phyloP scores from a whole-genome alignment of 2,329 filamentous ascomycete genomes.

The Trichoderma atroviride region DNA sequence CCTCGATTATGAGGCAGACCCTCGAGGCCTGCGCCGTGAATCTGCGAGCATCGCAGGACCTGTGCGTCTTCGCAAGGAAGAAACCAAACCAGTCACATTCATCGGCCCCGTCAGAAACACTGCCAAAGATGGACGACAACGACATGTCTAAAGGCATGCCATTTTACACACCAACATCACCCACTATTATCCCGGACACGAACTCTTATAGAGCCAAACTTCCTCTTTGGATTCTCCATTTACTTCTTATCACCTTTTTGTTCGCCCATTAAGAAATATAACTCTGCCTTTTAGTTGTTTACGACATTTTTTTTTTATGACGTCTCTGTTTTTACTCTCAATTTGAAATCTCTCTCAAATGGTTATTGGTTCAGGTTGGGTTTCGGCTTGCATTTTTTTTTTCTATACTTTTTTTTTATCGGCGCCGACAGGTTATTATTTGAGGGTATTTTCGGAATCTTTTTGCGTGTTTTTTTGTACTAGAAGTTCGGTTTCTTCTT shows the following conservation, averaged over 20 bases:
- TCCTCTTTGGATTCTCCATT: constrained; percentile 24
- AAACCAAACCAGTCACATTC: constrained; percentile 58
- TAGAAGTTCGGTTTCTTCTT: constrained; percentile 4
- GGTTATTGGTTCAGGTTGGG: constrained; percentile 10
- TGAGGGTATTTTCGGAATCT: constrained; percentile 8
- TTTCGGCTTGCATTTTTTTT: constrained; percentile 11
- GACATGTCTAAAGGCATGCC: constrained; percentile 31
- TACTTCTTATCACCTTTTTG: constrained; percentile 15
- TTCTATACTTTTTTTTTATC: not conserved
- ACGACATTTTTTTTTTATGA: constrained; percentile 17
- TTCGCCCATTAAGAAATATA: constrained; percentile 13
- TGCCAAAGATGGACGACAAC: constrained; percentile 38
- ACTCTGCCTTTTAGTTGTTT: constrained; percentile 7
- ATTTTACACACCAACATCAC: not conserved
- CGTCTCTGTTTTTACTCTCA: not conserved
- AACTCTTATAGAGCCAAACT: constrained; percentile 14
- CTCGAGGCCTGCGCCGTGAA: constrained; percentile 49
- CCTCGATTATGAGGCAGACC: constrained; percentile 59
- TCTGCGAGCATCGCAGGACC: constrained; percentile 48
- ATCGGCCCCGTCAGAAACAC: constrained; percentile 54
- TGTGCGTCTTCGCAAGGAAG: constrained; percentile 57
- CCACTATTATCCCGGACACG: constrained; percentile 5
- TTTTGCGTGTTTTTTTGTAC: constrained; percentile 20
- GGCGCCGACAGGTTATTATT: constrained; percentile 9
- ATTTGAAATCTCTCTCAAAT: constrained; percentile 6